A percentile compares a stretch with the other conserved stretches of the same genome.
phyloP scores from a whole-genome alignment of 805 yeast species.

The Brettanomyces sp. region DNA sequence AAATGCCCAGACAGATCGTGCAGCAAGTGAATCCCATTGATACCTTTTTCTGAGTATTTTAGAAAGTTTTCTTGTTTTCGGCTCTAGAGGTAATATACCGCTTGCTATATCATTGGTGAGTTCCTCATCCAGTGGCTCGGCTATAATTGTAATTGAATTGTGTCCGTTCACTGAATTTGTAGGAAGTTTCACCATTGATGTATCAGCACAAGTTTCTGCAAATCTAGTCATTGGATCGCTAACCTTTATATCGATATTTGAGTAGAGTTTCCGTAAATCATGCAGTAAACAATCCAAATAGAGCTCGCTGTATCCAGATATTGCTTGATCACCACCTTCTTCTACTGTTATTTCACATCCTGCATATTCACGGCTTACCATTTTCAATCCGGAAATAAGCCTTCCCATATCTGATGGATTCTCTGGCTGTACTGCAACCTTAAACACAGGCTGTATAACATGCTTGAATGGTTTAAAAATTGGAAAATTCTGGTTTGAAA shows the following conservation, averaged over 20 bases:
- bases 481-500: conserved; percentile 13
- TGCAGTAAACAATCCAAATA: conserved; percentile 76
- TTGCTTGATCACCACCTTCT: conserved; percentile 79
- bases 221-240: conserved; percentile 80
- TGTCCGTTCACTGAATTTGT: conserved; percentile 46
- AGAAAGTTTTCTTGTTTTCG: conserved; percentile 36
- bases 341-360: conserved; percentile 66
- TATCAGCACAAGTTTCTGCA: conserved; percentile 62
- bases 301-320: conserved; percentile 80
- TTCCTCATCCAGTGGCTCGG: conserved; percentile 59
- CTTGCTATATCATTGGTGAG: conserved; percentile 48
- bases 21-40: conserved; percentile 76
- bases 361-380: conserved; percentile 52
- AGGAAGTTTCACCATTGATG: conserved; percentile 60
- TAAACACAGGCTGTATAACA: conserved; percentile 52
- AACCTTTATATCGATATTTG: conserved; percentile 63
- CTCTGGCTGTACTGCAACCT: conserved; percentile 75
- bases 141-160: conserved; percentile 55
- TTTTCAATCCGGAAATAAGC: conserved; percentile 60
- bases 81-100: conserved; percentile 27
- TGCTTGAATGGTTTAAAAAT: conserved; percentile 35
- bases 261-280: conserved; percentile 58
- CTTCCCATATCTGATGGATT: conserved; percentile 72
- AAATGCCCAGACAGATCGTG: conserved; percentile 75
- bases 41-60: conserved; percentile 47